Evolutionary conservation across 2,329 filamentous ascomycete genomes (phyloP).

Genomic region (Fusarium protoensiforme): DNA sequence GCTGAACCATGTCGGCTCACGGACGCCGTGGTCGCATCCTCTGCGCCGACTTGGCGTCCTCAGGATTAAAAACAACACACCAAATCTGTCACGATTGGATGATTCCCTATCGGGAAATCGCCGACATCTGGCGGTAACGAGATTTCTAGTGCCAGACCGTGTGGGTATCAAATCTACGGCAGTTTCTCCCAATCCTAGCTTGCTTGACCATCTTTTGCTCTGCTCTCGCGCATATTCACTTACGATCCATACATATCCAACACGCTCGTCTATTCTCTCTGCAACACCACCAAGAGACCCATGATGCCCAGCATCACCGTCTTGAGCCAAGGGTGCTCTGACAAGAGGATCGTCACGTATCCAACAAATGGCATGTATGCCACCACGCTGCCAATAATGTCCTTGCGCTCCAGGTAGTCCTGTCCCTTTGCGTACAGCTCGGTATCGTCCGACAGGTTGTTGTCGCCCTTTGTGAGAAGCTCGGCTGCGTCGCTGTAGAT

Average conservation of each 20-base stretch:
- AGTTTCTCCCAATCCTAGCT: conserved; percentile 3
- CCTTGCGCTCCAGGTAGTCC: conserved; percentile 85
- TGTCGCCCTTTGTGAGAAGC: conserved; percentile 96
- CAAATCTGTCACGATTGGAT: neutral
- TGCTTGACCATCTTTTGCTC: neutral
- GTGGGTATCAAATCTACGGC: conserved; percentile 23
- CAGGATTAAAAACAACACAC: neutral
- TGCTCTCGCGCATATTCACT: conserved; percentile 1
- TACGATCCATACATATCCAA: neutral
- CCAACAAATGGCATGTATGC: conserved; percentile 95
- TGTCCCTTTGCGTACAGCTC: conserved; percentile 87
- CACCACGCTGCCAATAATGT: conserved; percentile 93
- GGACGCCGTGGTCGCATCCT: conserved; percentile 6
- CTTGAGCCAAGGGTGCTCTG: conserved; percentile 97
- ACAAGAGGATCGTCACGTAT: conserved; percentile 95
- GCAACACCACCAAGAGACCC: conserved; percentile 92
- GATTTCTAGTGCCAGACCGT: conserved; percentile 1
- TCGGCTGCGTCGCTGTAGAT: conserved; percentile 64
- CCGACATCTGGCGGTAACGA: conserved; percentile 12
- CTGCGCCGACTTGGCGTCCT: conserved; percentile 9
- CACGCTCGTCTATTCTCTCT: conserved; percentile 75
- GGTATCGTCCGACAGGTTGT: conserved; percentile 93
- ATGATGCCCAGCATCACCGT: conserved; percentile 94
- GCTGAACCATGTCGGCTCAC: neutral
- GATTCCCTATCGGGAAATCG: conserved; percentile 10